Evolutionary conservation across 805 yeast species (phyloP).

Genomic region (Hanseniaspora clermontiae): DNA sequence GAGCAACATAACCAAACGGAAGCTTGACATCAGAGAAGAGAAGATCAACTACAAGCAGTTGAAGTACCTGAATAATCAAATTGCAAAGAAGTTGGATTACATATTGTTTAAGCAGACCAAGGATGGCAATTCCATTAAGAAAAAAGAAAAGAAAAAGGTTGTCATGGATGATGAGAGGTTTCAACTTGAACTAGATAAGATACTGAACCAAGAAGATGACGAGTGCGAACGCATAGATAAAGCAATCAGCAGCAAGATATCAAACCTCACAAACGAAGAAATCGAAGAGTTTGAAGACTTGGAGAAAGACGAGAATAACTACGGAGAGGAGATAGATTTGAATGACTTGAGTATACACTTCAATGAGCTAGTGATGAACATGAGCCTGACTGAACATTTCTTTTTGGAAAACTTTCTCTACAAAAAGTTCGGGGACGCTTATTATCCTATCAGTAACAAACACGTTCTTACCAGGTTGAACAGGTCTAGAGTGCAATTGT

Average conservation of each 20-base stretch:
- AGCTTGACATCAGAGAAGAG: constrained; percentile 32
- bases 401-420: constrained; percentile 17
- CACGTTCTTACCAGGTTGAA: constrained; percentile 36
- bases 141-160: constrained; percentile 10
- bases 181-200: constrained; percentile 14
- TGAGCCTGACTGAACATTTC: constrained; percentile 15
- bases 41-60: constrained; percentile 14
- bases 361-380: constrained; percentile 28
- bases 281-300: constrained; percentile 36
- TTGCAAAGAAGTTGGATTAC: neutral
- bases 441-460: constrained; percentile 28
- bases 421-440: constrained; percentile 21
- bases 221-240: neutral
- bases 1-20: constrained; percentile 59
- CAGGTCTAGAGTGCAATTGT: constrained; percentile 39
- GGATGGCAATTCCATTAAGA: neutral
- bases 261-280: constrained; percentile 36
- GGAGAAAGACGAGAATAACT: constrained; percentile 38
- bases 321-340: constrained; percentile 32
- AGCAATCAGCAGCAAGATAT: constrained; percentile 13
- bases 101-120: constrained; percentile 11
- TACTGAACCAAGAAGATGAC: constrained; percentile 7
- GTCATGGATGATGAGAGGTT: constrained; percentile 21
- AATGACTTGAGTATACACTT: constrained; percentile 37
- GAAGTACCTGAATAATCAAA: neutral